phyloP scores from a whole-genome alignment of 2,329 filamentous ascomycete species.

The Colletotrichum chrysophilum region DNA sequence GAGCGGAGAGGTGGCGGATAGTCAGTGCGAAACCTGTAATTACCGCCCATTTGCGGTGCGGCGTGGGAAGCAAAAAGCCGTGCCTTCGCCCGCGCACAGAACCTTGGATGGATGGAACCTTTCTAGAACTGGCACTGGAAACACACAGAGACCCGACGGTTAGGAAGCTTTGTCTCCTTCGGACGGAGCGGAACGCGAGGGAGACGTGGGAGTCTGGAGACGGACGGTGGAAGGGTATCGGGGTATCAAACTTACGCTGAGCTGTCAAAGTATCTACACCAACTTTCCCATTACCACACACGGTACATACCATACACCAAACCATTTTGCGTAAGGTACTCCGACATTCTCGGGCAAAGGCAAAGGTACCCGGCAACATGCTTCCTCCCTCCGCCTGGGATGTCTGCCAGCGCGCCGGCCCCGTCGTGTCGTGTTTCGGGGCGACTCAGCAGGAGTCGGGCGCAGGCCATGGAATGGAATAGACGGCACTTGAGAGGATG shows the following conservation, averaged over 20 bases:
- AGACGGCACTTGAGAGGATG: background rate
- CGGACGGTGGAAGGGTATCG: background rate
- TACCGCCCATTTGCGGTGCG: background rate
- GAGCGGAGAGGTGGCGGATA: conserved; percentile 1
- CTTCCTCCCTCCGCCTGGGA: background rate
- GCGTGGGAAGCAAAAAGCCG: background rate
- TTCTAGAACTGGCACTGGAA: conserved; percentile 6
- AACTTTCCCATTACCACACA: background rate
- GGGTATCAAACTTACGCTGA: background rate
- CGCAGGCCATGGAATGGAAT: background rate
- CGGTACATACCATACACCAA: background rate
- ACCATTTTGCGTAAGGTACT: background rate
- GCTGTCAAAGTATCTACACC: background rate
- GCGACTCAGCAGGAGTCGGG: background rate
- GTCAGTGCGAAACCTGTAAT: background rate
- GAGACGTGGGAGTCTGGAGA: background rate
- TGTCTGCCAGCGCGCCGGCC: background rate
- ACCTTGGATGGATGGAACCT: background rate
- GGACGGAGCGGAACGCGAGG: conserved; percentile 19
- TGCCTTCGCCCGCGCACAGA: background rate
- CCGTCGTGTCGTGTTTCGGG: conserved; percentile 2
- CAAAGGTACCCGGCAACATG: background rate
- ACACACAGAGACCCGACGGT: conserved; percentile 6
- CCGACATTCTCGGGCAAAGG: background rate
- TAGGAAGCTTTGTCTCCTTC: conserved; percentile 19